Conservation (phyloP, 331 rosid species). For the Cydonia oblonga region DNA sequence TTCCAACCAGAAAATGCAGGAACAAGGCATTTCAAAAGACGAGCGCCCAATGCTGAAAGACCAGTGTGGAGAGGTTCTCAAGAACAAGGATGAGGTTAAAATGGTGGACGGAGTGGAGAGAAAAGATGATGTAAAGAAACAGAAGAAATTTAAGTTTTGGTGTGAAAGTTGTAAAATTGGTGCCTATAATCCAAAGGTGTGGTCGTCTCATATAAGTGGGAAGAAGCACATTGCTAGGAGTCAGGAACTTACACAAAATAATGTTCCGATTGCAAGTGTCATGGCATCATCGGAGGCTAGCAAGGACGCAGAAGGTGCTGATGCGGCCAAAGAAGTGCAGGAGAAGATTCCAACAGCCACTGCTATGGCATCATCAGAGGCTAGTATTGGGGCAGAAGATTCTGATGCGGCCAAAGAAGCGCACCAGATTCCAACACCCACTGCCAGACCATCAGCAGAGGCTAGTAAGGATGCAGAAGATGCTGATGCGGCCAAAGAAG, state of each 20-base stretch:
- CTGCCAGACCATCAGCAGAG: neutral
- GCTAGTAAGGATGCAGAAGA: constrained; percentile 1
- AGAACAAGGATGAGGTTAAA: constrained; percentile 1
- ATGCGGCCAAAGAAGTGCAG: constrained; percentile 1
- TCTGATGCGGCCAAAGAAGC: neutral
- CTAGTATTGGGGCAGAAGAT: constrained; percentile 1
- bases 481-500: neutral
- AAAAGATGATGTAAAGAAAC: neutral
- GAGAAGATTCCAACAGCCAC: neutral
- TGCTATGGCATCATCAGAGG: neutral
- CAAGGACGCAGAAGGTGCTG: neutral
- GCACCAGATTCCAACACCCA: neutral
- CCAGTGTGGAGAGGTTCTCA: neutral
- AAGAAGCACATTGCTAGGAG: constrained; percentile 30
- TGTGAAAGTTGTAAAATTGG: constrained; percentile 42
- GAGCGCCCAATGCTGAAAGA: constrained; percentile 10
- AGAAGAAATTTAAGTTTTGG: constrained; percentile 17
- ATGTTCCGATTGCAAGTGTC: neutral
- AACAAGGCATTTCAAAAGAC: neutral
- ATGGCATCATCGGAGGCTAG: constrained; percentile 5
- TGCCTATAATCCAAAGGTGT: constrained; percentile 5
- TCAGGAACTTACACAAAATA: neutral
- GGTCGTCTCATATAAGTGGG: constrained; percentile 40
- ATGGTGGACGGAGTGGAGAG: neutral
- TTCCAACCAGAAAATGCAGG: neutral